Base-by-base conservation (phyloP, 2,329 filamentous ascomycete genomes). In the Fusarium poae region DNA sequence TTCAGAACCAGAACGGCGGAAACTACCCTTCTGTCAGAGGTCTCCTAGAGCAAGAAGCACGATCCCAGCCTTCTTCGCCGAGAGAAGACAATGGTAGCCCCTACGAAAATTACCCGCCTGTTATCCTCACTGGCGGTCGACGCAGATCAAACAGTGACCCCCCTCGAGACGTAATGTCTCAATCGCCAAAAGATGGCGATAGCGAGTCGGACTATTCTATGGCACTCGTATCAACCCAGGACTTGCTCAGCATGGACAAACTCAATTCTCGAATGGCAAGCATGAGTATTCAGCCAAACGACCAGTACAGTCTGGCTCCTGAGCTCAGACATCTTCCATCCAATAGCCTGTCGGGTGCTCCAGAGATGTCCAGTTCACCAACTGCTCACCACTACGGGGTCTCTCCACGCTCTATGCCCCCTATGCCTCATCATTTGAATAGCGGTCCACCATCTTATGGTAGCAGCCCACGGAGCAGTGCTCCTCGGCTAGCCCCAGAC, bases 171-270 rank as follows among this genome's bases (percentile, higher is more conserved):
- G 42, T 77, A 5, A 77, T 80, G 8, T 80, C 80, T 11, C 79
- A 79, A 4, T 81, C 77, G 11, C 77, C 82, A 4, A 80, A 80
- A n/a, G 79, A 81, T 7, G 74, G 71, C 5, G 74, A 75, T 15
- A 73, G 74, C 30, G 78, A 79, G 18, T 64, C 74, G 2, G 73
- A 67, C 21, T 77, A 77, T 48, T 79, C 81, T 2, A 80, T 82
- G 70, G 81, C 82, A 6, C 77, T 88, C 39, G 86, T 89, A 48
- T 86, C 85, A 1, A 89, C 86, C 1, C 78, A 79, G 15, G 85
- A 88, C 44, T 78, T 89, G 21, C 80, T 88, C 69, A 79, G 80
- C 37, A 78, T 85, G 68, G 84, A 86, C 50, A 74, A 65, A 5
- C 72, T 84, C 29, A 79, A 79, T 27, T 71, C 78, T 6, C 78